Conservation (phyloP, 2,329 filamentous ascomycete species). For the Scedosporium dehoogii region DNA sequence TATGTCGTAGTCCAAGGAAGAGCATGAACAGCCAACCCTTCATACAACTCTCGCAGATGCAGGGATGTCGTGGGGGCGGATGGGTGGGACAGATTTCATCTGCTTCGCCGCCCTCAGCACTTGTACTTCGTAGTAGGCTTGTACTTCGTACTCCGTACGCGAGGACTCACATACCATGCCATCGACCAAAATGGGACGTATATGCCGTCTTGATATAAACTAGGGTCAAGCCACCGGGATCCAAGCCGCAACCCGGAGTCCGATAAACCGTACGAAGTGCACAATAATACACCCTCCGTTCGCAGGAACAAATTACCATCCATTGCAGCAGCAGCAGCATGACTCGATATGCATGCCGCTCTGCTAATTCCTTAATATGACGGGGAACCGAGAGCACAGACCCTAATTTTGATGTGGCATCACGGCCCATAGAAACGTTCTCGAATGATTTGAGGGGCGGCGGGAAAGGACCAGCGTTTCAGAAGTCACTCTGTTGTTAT, state of each 20-base stretch:
- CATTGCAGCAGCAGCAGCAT: background rate
- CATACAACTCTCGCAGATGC: background rate
- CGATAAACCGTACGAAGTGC: background rate
- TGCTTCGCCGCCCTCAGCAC: too few species aligned
- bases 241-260: background rate
- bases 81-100: background rate
- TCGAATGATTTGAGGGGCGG: constrained; percentile 4
- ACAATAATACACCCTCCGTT: background rate
- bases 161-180: too few species aligned
- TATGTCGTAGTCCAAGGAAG: too few species aligned
- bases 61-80: background rate
- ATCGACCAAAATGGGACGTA: background rate
- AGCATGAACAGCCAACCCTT: too few species aligned
- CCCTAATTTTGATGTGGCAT: background rate
- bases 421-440: background rate
- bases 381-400: constrained; percentile 1
- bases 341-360: background rate
- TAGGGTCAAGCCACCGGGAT: background rate
- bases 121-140: too few species aligned
- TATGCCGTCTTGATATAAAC: background rate
- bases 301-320: background rate
- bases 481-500: background rate
- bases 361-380: background rate
- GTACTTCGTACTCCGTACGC: too few species aligned
- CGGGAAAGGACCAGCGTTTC: background rate